Evolutionary conservation across 75 land plant genomes (phyloP).

Genomic region (Pinus tabuliformis): DNA sequence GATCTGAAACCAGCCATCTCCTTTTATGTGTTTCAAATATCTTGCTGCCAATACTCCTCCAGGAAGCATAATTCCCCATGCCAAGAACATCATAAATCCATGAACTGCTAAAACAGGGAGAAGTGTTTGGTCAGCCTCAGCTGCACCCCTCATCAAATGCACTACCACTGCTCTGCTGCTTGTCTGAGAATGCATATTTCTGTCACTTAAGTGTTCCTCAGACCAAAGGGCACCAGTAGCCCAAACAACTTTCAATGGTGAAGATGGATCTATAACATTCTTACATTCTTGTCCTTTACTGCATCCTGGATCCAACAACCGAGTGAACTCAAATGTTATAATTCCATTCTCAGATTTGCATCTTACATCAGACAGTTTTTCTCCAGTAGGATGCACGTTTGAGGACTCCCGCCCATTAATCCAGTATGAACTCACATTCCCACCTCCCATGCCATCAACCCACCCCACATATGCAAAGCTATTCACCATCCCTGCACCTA

Average conservation of each 20-base stretch:
- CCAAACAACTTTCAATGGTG: constrained; percentile 90
- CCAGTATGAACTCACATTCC: constrained; percentile 81
- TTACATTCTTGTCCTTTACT: constrained; percentile 61
- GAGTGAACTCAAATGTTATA: constrained; percentile 90
- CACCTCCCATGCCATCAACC: constrained; percentile 66
- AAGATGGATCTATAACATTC: constrained; percentile 91
- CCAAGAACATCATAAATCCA: constrained; percentile 99
- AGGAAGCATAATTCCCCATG: constrained; percentile 95
- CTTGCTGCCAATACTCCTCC: constrained; percentile 93
- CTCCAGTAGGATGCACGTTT: constrained; percentile 71
- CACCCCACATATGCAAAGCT: constrained; percentile 96
- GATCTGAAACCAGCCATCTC: constrained; percentile 90
- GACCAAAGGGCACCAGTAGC: constrained; percentile 94
- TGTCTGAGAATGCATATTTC: constrained; percentile 82
- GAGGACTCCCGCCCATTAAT: constrained; percentile 79
- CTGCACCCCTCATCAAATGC: constrained; percentile 81
- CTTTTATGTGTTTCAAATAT: constrained; percentile 88
- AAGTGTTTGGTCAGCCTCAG: constrained; percentile 92
- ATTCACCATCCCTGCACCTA: constrained; percentile 91
- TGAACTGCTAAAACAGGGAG: constrained; percentile 96
- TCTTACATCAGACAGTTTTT: constrained; percentile 71
- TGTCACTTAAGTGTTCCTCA: constrained; percentile 62
- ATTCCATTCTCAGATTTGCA: constrained; percentile 84
- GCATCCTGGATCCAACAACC: constrained; percentile 76
- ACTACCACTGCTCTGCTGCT: constrained; percentile 73